These are phyloP conservation scores for Rubia tinctorum DNA, from an alignment of 305 asterid genomes.

Conservation along the genomic window DNA sequence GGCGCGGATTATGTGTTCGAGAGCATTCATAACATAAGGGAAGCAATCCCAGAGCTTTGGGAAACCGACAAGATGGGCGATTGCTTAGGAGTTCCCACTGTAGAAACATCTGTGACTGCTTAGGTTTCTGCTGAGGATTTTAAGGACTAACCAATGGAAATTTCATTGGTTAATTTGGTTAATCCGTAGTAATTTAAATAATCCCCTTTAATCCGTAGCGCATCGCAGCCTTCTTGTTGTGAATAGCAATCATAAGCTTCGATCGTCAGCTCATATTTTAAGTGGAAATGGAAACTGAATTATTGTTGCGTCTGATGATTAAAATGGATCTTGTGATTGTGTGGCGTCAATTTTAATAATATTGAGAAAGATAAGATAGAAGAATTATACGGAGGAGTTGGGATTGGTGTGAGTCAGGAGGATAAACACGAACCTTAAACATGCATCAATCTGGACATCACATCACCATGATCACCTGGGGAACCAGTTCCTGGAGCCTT, in stretches of 20 bases:
- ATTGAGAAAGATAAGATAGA: neutral
- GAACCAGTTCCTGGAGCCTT: neutral
- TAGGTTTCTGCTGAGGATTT: conserved; percentile 8
- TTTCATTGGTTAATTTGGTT: neutral
- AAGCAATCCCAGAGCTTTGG: conserved; percentile 92
- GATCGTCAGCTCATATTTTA: neutral
- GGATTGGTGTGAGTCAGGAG: neutral
- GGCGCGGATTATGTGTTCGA: conserved; percentile 89
- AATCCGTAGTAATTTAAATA: neutral
- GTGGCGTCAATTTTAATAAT: neutral
- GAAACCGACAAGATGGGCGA: conserved; percentile 61
- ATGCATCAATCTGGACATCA: neutral
- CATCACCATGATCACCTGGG: conserved; percentile 10
- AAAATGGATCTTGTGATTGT: neutral
- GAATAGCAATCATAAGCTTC: neutral
- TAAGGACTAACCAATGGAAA: neutral
- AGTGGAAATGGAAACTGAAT: conserved; percentile 1
- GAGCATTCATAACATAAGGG: conserved; percentile 87
- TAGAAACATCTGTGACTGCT: conserved; percentile 59
- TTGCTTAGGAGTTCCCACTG: conserved; percentile 51
- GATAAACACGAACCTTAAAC: conserved; percentile 6
- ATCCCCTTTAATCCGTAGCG: too few relatives aligned
- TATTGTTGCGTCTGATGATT: conserved; percentile 8
- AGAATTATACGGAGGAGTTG: neutral
- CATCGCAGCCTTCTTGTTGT: neutral